Evolutionary conservation across 257 asterid genomes (phyloP), one percentile per base, ranked within the genome.

Genomic region (Ocimum tenuiflorum): DNA sequence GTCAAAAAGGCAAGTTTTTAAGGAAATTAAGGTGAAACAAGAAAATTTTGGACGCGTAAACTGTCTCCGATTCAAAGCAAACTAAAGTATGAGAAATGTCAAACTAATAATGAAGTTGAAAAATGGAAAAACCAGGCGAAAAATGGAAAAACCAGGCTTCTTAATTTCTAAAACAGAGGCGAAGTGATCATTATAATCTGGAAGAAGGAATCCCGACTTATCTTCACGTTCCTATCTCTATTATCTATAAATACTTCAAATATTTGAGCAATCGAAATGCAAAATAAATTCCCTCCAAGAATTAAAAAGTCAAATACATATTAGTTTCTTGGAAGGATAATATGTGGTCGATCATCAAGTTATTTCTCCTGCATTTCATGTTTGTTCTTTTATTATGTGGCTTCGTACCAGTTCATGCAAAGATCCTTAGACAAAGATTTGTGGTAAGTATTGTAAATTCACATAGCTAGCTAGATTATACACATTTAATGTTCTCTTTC

Each of bases 381-480:
- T n/a, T 64, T 4, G 5, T 67, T 50, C 14, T 68, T 70, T 48
- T 77, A 39, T 46, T 69, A 13, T 52, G 78, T 60, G 53, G 70
- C 54, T 22, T 77, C n/a, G 5, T 33, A 17, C 63, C 75, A 2
- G n/a, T 68, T 58, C 70, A 58, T 13, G 69, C 70, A 8, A 49
- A 43, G 69, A 38, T 43, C 55, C 82, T 66, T 12, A 71, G 73
- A 9, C 57, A 77, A 11, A 73, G 2, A 59, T 77, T 77, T 52
- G 78, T 68, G 73, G 82, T 77, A 64, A 57, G 55, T 12, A 23
- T 55, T 7, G n/a, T n/a, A n/a, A 29, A 1, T 47, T 12, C 27
- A 1, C 8, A 2, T 47, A 8, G 33, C 18, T 23, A 36, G 2
- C 36, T 5, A 17, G 6, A 47, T 51, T 9, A 18, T 7, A 42